These are phyloP conservation scores for Chaetomium tenue DNA, from an alignment of 495 filamentous ascomycete genomes.

Conservation along the genomic window DNA sequence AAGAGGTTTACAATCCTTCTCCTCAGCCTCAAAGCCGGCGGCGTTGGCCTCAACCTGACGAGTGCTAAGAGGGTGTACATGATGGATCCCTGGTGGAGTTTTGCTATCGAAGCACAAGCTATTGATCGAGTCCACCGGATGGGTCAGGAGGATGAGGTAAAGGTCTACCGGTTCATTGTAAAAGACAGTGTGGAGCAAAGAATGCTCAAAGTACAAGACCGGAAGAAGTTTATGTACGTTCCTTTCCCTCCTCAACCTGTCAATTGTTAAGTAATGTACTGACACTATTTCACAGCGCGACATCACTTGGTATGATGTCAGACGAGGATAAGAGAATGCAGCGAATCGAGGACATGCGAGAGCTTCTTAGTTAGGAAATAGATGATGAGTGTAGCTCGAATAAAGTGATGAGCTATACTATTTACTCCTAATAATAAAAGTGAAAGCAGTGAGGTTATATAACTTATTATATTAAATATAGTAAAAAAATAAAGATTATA, in stretches of 20 bases:
- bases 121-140: constrained; percentile 99
- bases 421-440: too few species aligned
- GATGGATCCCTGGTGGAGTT: constrained; percentile 99
- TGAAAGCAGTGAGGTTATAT: too few species aligned
- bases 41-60: constrained; percentile 91
- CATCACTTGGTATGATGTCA: constrained; percentile 85
- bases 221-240: constrained; percentile 91
- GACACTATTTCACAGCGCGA: constrained; percentile 60
- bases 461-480: too few species aligned
- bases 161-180: constrained; percentile 81
- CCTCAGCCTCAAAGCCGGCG: constrained; percentile 83
- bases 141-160: constrained; percentile 87
- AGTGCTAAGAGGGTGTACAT: constrained; percentile 85
- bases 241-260: background rate
- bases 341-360: constrained; percentile 88
- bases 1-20: constrained; percentile 63
- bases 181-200: constrained; percentile 89
- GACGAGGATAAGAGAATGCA: constrained; percentile 91
- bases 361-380: constrained; percentile 67
- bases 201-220: constrained; percentile 90
- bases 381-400: too few species aligned
- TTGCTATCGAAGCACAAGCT: constrained; percentile 92
- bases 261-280: background rate
- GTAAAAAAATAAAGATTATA: too few species aligned
- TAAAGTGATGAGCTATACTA: too few species aligned